Evolutionary conservation across 139 green algal species (phyloP).

Genomic region (Tetradesmus lagerheimii): DNA sequence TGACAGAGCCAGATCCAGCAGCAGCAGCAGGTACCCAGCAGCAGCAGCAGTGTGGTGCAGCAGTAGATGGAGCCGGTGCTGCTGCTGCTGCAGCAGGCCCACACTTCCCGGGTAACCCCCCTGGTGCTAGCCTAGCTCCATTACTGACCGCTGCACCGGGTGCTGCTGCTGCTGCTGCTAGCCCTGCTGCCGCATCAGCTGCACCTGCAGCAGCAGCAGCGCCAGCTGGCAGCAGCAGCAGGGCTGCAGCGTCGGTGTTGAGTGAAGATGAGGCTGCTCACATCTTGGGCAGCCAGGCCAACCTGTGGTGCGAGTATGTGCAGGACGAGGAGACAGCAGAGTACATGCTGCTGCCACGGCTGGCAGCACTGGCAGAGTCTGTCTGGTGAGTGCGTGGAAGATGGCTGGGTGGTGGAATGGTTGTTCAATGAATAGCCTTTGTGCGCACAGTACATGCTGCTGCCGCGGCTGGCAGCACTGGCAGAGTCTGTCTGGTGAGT

Average conservation of each 20-base stretch:
- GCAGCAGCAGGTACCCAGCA: neutral
- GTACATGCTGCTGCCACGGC: constrained; percentile 79
- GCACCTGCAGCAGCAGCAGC: neutral
- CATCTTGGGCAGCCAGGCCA: constrained; percentile 66
- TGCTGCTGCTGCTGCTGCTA: neutral
- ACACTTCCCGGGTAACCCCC: neutral
- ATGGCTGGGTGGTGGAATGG: too few relatives aligned
- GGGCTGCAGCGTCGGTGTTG: neutral
- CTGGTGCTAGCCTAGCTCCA: neutral
- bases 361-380: constrained; percentile 70
- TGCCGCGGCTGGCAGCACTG: constrained; percentile 70
- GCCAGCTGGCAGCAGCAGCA: neutral
- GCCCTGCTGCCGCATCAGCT: neutral
- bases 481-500: constrained; percentile 73
- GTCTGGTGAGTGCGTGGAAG: constrained; percentile 60
- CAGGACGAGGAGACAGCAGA: constrained; percentile 68
- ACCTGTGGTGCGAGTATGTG: constrained; percentile 80
- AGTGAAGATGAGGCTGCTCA: constrained; percentile 38
- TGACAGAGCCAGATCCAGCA: neutral
- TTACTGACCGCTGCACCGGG: neutral
- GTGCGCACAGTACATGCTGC: constrained; percentile 81
- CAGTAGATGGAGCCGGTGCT: neutral
- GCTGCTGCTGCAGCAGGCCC: constrained; percentile 9
- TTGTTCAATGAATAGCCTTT: too few relatives aligned
- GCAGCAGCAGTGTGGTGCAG: neutral